Evolutionary conservation across 2,329 filamentous ascomycete species (phyloP).

Genomic region (Cyclaneusma minus): DNA sequence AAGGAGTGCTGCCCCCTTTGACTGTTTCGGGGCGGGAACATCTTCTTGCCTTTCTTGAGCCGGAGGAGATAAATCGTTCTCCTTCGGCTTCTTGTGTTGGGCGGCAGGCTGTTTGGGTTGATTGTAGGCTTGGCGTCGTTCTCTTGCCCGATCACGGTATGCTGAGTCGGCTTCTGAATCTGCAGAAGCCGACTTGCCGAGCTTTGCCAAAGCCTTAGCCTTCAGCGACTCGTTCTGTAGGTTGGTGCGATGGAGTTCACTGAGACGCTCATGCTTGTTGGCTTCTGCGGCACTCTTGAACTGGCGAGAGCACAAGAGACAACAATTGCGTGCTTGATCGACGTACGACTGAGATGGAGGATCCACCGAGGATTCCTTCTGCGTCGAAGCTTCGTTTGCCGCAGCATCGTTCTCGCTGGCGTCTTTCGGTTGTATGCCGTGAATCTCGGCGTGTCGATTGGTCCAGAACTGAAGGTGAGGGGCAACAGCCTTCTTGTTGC

Average conservation of each 20-base stretch:
- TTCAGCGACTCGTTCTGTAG: constrained; percentile 32
- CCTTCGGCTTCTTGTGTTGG: constrained; percentile 20
- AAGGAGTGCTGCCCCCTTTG: constrained; percentile 51
- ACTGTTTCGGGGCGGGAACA: constrained; percentile 24
- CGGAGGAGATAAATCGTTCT: constrained; percentile 7
- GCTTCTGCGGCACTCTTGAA: constrained; percentile 38
- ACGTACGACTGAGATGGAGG: constrained; percentile 40
- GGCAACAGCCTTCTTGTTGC: constrained; percentile 33
- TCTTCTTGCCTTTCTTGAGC: constrained; percentile 22
- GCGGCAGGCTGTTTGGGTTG: constrained; percentile 38
- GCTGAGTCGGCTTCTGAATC: constrained; percentile 9
- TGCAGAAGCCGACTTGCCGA: constrained; percentile 16
- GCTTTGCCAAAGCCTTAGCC: constrained; percentile 21
- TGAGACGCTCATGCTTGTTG: constrained; percentile 42
- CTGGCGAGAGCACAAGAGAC: constrained; percentile 44
- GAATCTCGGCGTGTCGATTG: constrained; percentile 52
- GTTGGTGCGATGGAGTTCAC: constrained; percentile 38
- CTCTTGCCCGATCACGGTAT: constrained; percentile 46
- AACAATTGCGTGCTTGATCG: constrained; percentile 39
- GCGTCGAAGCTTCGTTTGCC: constrained; percentile 8
- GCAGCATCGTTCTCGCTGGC: constrained; percentile 16
- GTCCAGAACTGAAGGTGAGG: constrained; percentile 59
- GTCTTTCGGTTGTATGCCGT: constrained; percentile 30
- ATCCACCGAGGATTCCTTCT: constrained; percentile 10
- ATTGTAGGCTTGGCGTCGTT: constrained; percentile 45